These are phyloP conservation scores for Thoreauomyces humboldtii DNA, from an alignment of 192 early-diverging fungal species.

Conservation along the genomic window DNA sequence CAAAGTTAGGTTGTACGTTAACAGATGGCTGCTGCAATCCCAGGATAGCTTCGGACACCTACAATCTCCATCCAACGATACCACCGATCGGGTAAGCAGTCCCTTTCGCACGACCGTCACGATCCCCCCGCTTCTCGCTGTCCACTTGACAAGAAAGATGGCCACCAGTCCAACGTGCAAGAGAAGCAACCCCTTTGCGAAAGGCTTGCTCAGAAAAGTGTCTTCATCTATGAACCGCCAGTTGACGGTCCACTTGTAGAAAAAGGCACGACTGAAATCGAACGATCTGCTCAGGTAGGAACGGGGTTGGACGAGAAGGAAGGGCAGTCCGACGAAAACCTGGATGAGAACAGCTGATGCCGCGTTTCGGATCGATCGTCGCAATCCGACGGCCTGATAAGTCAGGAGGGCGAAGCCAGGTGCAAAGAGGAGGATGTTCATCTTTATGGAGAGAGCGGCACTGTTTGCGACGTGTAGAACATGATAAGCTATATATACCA, in stretches of 20 bases:
- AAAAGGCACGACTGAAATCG: slow-evolving; percentile 82
- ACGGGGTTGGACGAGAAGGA: slow-evolving; percentile 49
- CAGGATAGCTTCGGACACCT: too few species aligned
- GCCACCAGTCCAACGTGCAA: slow-evolving; percentile 63
- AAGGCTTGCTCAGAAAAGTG: slow-evolving; percentile 61
- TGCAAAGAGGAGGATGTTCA: slow-evolving; percentile 91
- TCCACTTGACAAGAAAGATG: slow-evolving; percentile 46
- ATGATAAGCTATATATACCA: neutral
- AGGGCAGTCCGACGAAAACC: slow-evolving; percentile 52
- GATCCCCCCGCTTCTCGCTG: slow-evolving; percentile 16
- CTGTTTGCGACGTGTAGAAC: slow-evolving; percentile 39
- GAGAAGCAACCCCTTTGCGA: slow-evolving; percentile 57
- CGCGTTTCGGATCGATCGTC: slow-evolving; percentile 48
- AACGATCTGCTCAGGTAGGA: slow-evolving; percentile 79
- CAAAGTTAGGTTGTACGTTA: too few species aligned
- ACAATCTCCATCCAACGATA: neutral
- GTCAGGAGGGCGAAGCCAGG: slow-evolving; percentile 77
- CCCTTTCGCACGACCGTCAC: neutral
- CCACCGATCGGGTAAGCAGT: neutral
- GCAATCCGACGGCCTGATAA: slow-evolving; percentile 45
- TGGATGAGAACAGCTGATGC: slow-evolving; percentile 32
- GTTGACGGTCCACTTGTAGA: slow-evolving; percentile 94
- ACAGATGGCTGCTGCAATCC: too few species aligned
- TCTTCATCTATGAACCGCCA: slow-evolving; percentile 80
- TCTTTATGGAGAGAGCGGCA: slow-evolving; percentile 84